phyloP scores from a whole-genome alignment of 805 yeast species.

The Zygoascus biomembranicola region DNA sequence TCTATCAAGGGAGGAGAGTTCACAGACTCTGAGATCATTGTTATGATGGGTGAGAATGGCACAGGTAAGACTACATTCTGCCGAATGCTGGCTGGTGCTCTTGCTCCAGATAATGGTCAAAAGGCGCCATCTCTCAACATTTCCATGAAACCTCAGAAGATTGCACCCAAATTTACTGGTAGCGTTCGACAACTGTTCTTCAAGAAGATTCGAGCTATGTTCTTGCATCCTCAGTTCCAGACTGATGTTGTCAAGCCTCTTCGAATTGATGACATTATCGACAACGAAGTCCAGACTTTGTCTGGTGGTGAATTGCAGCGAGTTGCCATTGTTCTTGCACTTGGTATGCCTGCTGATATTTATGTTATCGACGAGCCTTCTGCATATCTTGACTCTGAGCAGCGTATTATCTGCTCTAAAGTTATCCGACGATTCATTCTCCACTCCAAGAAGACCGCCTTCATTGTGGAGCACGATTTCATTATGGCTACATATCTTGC shows the following conservation, averaged over 20 bases:
- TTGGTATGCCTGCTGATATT: slow-evolving; percentile 93
- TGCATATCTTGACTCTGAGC: slow-evolving; percentile 98
- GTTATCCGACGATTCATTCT: slow-evolving; percentile 94
- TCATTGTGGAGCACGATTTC: slow-evolving; percentile 98
- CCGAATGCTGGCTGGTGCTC: slow-evolving; percentile 87
- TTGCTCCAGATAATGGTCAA: slow-evolving; percentile 73
- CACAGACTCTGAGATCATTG: slow-evolving; percentile 92
- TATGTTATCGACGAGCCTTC: slow-evolving; percentile 98
- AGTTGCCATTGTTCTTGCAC: slow-evolving; percentile 92
- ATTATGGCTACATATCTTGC: slow-evolving; percentile 99
- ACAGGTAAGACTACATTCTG: slow-evolving; percentile 99
- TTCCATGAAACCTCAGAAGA: slow-evolving; percentile 98
- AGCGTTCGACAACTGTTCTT: slow-evolving; percentile 96
- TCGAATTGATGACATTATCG: slow-evolving; percentile 86
- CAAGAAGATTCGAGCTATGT: slow-evolving; percentile 90
- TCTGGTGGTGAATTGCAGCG: slow-evolving; percentile 99
- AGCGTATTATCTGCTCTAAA: slow-evolving; percentile 98
- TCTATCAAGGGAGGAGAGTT: slow-evolving; percentile 80
- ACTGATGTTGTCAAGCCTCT: slow-evolving; percentile 96
- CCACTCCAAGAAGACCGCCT: slow-evolving; percentile 98
- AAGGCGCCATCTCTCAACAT: slow-evolving; percentile 84
- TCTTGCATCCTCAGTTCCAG: slow-evolving; percentile 95
- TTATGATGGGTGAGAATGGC: slow-evolving; percentile 99
- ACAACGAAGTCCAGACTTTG: slow-evolving; percentile 94
- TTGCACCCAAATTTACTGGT: slow-evolving; percentile 98